Evolutionary conservation across 2,329 filamentous ascomycete genomes (phyloP).

Genomic region (Colletotrichum sojae): DNA sequence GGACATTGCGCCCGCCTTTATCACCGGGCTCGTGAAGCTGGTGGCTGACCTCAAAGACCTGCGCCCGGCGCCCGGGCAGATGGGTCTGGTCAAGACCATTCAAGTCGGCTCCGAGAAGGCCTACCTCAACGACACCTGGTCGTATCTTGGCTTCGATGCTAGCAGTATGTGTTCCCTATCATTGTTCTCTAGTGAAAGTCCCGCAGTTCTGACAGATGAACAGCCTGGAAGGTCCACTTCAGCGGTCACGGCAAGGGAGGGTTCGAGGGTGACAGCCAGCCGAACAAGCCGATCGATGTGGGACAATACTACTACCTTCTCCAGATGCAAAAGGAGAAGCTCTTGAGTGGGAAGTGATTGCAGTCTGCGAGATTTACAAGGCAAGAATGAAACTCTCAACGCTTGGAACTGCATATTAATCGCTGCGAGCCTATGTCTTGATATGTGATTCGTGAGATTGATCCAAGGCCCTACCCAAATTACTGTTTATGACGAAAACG

Average conservation of each 20-base stretch:
- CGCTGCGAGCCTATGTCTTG: no score
- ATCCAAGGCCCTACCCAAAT: no score
- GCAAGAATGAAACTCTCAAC: no score
- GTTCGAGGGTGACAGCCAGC: slow-evolving; percentile 48
- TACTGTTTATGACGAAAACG: no score
- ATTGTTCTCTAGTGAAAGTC: fast-evolving
- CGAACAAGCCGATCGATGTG: slow-evolving; percentile 41
- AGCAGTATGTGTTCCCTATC: slow-evolving; percentile 56
- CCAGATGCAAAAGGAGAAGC: slow-evolving; percentile 50
- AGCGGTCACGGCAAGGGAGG: slow-evolving; percentile 53
- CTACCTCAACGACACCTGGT: slow-evolving; percentile 65
- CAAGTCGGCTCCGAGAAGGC: slow-evolving; percentile 54
- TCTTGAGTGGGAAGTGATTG: not conserved
- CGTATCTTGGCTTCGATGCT: slow-evolving; percentile 59
- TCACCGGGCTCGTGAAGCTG: slow-evolving; percentile 59
- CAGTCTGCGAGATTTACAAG: no score
- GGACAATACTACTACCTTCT: slow-evolving; percentile 53
- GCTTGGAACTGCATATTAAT: no score
- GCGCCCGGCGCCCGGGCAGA: slow-evolving; percentile 50
- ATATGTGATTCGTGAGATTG: no score
- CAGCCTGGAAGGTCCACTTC: slow-evolving; percentile 57
- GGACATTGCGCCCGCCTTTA: slow-evolving; percentile 56
- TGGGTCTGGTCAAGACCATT: slow-evolving; percentile 62
- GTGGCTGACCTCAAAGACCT: slow-evolving; percentile 55
- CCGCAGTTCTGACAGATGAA: slow-evolving; percentile 43